Base-by-base conservation (phyloP, 129 eudicot species). In the Oenanthe sinensis region DNA sequence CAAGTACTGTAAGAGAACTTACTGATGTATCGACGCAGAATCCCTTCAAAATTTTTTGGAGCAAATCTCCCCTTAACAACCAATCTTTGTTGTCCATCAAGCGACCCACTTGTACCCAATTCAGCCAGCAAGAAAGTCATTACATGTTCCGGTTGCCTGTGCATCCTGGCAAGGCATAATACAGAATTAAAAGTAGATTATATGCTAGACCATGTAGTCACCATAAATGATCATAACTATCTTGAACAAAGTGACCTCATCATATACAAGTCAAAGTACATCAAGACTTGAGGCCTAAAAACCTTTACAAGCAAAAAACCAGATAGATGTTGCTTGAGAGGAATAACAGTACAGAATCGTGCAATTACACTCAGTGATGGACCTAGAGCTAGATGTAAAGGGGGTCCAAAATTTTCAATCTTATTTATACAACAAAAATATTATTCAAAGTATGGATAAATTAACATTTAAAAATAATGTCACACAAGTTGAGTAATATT, bases 61-160 rank as follows among this genome's bases (percentile, higher is more conserved):
- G 91, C 91, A 84, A 90, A 90, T 79, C 91, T 85, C 69, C 96
- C 96, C 79, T 90, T 92, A 24, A 90, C 86, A 1, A 92, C 97
- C 76, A 90, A 87, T 69, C 93, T 81, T 79, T 92, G 97, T 46
- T 92, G 97, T 49, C 96, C 97, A 77, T 92, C 97, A 78, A 92
- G 87, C 7, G 97, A 92, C 33, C 93, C 97, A 79, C 90, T 92
- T 65, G 96, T 92, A 79, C 96, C 97, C 87, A 90, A 77, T 67
- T 92, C 97, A 68, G 96, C 97, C 68, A 92, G 90, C 85, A 92
- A 81, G 77, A 90, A 92, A 24, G 86, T 84, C 97, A 90, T 92
- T 3, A 90, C 96, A 90, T 92, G 97, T 81, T 92, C 96, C 12
- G 96, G 93, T 77, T 88, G 89, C 81, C 97, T 87, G 78, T 88